Percentiles rank a stretch among this genome's conserved stretches.
phyloP scores from a whole-genome alignment of 805 yeast genomes.

The Yamadazyma philogaea region DNA sequence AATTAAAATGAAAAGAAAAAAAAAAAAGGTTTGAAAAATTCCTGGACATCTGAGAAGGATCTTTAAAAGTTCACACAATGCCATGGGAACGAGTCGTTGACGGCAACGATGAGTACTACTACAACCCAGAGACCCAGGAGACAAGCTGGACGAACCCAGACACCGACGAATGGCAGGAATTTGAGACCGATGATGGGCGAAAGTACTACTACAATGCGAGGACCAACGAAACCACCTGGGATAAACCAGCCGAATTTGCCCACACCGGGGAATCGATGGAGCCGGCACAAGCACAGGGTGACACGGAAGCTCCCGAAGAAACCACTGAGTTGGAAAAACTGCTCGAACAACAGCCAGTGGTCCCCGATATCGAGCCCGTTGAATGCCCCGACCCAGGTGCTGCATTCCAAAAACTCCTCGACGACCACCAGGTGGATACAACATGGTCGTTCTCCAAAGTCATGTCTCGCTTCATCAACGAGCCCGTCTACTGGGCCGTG shows the following conservation, averaged over 20 bases:
- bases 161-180: constrained; percentile 44
- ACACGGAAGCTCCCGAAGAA: neutral
- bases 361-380: neutral
- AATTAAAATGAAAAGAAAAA: too few species aligned
- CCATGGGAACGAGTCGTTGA: constrained; percentile 66
- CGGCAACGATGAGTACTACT: constrained; percentile 70
- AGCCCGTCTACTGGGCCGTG: constrained; percentile 67
- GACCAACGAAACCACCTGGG: constrained; percentile 77
- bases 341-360: constrained; percentile 5
- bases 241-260: constrained; percentile 61
- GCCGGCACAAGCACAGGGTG: too few species aligned
- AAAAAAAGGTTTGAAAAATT: neutral
- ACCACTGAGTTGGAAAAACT: constrained; percentile 6
- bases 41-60: too few species aligned
- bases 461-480: constrained; percentile 53
- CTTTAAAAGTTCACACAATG: neutral
- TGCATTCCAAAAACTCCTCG: constrained; percentile 53
- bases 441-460: constrained; percentile 73
- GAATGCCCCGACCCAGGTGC: constrained; percentile 26
- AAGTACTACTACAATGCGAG: constrained; percentile 65
- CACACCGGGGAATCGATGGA: too few species aligned
- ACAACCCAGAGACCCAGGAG: constrained; percentile 58
- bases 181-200: constrained; percentile 52
- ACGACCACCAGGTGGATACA: constrained; percentile 57
- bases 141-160: constrained; percentile 83